These are phyloP conservation scores for Saccharomycopsis lassenensis DNA, from an alignment of 805 yeast species.

Conservation along the genomic window DNA sequence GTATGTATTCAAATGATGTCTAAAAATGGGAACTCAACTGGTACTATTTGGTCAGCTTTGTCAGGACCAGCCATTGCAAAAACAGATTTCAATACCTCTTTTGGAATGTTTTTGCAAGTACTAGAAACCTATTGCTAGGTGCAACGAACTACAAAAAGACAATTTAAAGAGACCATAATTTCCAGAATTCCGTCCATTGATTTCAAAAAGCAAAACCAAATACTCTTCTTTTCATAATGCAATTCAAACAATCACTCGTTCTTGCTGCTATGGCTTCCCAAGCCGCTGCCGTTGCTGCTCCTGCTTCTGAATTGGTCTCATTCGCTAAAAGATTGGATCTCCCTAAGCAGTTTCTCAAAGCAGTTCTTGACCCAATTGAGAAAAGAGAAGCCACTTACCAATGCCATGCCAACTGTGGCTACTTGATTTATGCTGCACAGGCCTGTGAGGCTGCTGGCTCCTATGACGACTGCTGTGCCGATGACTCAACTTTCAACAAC, in stretches of 20 bases:
- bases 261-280: conserved; percentile 4
- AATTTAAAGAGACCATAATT: too few species aligned
- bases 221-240: too few species aligned
- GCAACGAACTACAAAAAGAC: too few species aligned
- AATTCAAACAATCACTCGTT: conserved; percentile 1
- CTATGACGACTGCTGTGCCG: conserved; percentile 22
- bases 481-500: conserved; percentile 18
- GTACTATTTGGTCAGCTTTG: too few species aligned
- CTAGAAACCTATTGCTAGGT: too few species aligned
- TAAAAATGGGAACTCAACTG: too few species aligned
- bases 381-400: conserved; percentile 22
- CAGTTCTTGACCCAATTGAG: conserved; percentile 7
- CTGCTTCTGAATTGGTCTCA: conserved; percentile 4
- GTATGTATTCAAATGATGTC: too few species aligned
- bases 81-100: too few species aligned
- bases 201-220: too few species aligned
- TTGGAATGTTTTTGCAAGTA: too few species aligned
- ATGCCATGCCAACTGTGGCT: conserved; percentile 28
- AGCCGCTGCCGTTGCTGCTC: conserved; percentile 11
- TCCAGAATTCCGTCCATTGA: too few species aligned
- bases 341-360: conserved; percentile 9
- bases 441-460: conserved; percentile 22
- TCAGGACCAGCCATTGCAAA: too few species aligned
- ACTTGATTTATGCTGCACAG: conserved; percentile 25
- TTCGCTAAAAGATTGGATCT: conserved; percentile 3